phyloP scores from a whole-genome alignment of 768 basidiomycete genomes.

The Russula vinacea region DNA sequence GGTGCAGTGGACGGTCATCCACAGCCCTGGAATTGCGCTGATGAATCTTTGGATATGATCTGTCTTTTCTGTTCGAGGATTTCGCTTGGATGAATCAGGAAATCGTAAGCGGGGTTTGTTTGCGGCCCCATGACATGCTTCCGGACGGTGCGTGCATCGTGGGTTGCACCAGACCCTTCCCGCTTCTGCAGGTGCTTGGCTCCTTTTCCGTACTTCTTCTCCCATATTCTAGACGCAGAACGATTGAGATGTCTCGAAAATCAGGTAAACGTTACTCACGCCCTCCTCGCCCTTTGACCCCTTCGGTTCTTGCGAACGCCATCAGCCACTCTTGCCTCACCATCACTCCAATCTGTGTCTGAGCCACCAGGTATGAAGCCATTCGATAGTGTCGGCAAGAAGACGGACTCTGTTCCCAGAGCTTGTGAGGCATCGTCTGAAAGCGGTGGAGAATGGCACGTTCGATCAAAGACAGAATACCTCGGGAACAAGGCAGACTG shows the following conservation, averaged over 20 bases:
- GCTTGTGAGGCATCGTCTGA: slow-evolving; percentile 13
- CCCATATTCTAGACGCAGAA: slow-evolving; percentile 74
- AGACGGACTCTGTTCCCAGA: slow-evolving; percentile 49
- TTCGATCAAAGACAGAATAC: slow-evolving; percentile 4
- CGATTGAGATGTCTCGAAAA: not conserved
- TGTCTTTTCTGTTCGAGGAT: not conserved
- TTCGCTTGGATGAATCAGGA: not conserved
- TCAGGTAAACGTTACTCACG: slow-evolving; percentile 55
- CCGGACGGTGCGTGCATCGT: not conserved
- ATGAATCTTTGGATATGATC: slow-evolving; percentile 1
- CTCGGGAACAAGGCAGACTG: not conserved
- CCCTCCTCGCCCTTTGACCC: slow-evolving; percentile 90
- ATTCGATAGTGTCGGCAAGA: slow-evolving; percentile 84
- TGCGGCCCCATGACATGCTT: not conserved
- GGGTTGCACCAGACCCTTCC: slow-evolving; percentile 24
- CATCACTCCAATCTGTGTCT: slow-evolving; percentile 71
- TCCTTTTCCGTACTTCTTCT: slow-evolving; percentile 88
- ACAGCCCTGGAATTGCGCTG: slow-evolving; percentile 22
- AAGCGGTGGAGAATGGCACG: not conserved
- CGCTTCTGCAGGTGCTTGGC: slow-evolving; percentile 87
- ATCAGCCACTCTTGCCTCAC: slow-evolving; percentile 53
- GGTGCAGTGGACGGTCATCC: slow-evolving; percentile 62
- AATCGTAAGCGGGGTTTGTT: slow-evolving; percentile 1
- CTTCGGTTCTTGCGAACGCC: slow-evolving; percentile 68
- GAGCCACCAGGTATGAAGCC: slow-evolving; percentile 82